Base-by-base conservation (phyloP, 495 filamentous ascomycete genomes). In the Daldinia loculata region DNA sequence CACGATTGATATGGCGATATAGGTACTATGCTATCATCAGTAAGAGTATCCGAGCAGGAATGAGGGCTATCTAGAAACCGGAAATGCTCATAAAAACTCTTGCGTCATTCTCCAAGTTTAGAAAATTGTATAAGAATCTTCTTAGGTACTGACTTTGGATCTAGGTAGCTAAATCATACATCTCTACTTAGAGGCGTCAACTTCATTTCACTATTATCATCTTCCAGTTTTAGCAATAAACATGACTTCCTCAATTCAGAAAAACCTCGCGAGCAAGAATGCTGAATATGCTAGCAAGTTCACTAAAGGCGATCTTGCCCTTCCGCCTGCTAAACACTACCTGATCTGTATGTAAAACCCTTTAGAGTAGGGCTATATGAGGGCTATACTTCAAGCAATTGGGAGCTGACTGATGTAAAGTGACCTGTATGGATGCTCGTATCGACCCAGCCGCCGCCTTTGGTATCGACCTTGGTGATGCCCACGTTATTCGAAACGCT, bases 341-440 rank as follows among this genome's bases (percentile, higher is more conserved):
- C 80, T 86, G 12, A 81, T 91, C 34, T 71, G 86, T 86, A 73
- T 43, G 76, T 55, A 75, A 76, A 48, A 15, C 17, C 43, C 12
- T 8, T 7, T 4, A 30, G 26, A 17, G 7, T 3, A 27, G 6
- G 1, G 50, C 17, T 29, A 17, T 11, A 22, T 2, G 12, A 12
- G n/a, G 64, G 12, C 15, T 67, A 11, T 15, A 34, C 3, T 14
- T 38, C 12, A n/a, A 4, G 29, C 12, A 56, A 66, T 3, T 1
- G 6, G n/a, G 45, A 61, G 56, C 71, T 68, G 39, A 74, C 45
- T 39, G 4, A n/a, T 14, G 36, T 4, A 17, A 41, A 75, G 70
- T 85, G 39, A 92, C 92, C 3, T 96, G 93, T 80, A 95, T 95
- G 92, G 92, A 96, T 74, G 91, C 93, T 1, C 88, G 93, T 11